Evolutionary conservation across 176 grass and related monocot genomes (phyloP).

Genomic region (Juncus inflexus): DNA sequence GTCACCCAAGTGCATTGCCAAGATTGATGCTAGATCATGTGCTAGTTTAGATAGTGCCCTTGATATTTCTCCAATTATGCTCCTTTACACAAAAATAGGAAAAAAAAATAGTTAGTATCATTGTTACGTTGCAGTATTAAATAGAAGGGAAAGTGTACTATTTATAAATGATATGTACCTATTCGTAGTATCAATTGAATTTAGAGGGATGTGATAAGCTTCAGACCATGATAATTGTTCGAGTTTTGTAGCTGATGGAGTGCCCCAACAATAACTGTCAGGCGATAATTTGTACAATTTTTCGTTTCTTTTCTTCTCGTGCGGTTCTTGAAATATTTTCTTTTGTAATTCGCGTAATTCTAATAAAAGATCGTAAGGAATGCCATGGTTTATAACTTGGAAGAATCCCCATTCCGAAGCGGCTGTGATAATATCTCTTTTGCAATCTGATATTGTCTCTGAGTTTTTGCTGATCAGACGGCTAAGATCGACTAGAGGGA

Average conservation of each 20-base stretch:
- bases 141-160: neutral
- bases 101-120: neutral
- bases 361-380: conserved; percentile 32
- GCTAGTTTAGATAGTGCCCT: conserved; percentile 49
- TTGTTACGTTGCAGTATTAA: neutral
- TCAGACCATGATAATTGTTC: conserved; percentile 86
- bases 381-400: conserved; percentile 61
- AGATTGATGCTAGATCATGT: conserved; percentile 38
- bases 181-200: neutral
- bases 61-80: conserved; percentile 45
- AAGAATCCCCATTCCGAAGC: conserved; percentile 87
- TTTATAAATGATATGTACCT: conserved; percentile 17
- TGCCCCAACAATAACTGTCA: conserved; percentile 77
- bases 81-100: conserved; percentile 16
- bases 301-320: conserved; percentile 39
- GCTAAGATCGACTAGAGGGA: conserved; percentile 44
- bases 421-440: conserved; percentile 39
- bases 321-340: conserved; percentile 41
- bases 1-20: conserved; percentile 15
- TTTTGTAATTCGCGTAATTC: conserved; percentile 31
- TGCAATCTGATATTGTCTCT: conserved; percentile 27
- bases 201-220: conserved; percentile 75
- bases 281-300: conserved; percentile 41
- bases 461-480: neutral
- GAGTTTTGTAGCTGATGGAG: conserved; percentile 39